Percentiles rank a stretch among this genome's conserved stretches.
Evolutionary conservation across 1,284 basidiomycete genomes (phyloP).

Genomic region (Ganoderma boninense): DNA sequence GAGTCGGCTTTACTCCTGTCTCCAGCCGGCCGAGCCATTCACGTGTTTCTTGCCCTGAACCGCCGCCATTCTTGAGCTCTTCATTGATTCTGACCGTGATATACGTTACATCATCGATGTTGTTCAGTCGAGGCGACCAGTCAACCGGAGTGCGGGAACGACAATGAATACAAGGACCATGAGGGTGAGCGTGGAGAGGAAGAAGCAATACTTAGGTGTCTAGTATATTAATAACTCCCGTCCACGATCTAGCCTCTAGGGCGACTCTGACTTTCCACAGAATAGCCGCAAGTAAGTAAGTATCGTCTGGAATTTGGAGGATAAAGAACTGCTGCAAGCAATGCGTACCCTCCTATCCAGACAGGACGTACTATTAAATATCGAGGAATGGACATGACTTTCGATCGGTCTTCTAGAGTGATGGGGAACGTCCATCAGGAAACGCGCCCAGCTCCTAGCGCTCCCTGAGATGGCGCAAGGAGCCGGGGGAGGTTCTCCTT

Average conservation of each 20-base stretch:
- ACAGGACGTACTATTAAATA: too few species aligned
- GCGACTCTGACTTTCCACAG: too few species aligned
- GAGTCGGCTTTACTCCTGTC: neutral
- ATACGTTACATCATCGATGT: neutral
- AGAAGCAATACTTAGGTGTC: neutral
- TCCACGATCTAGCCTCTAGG: too few species aligned
- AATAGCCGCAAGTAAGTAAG: too few species aligned
- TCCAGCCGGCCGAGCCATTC: neutral
- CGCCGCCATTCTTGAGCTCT: neutral
- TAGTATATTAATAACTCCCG: too few species aligned
- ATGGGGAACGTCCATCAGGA: neutral
- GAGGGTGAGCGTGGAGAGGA: neutral
- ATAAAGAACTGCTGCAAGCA: too few species aligned
- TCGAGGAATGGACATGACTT: neutral
- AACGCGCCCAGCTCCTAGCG: too few species aligned
- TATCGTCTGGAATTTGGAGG: too few species aligned
- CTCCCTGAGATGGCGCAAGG: too few species aligned
- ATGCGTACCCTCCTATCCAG: too few species aligned
- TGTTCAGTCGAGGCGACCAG: neutral
- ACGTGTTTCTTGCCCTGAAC: neutral
- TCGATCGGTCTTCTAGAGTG: neutral
- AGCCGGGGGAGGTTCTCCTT: too few species aligned
- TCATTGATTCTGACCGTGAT: neutral
- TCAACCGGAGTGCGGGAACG: neutral
- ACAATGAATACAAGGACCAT: neutral